phyloP scores from a whole-genome alignment of 2,329 filamentous ascomycete species.

The Fusarium sp. region DNA sequence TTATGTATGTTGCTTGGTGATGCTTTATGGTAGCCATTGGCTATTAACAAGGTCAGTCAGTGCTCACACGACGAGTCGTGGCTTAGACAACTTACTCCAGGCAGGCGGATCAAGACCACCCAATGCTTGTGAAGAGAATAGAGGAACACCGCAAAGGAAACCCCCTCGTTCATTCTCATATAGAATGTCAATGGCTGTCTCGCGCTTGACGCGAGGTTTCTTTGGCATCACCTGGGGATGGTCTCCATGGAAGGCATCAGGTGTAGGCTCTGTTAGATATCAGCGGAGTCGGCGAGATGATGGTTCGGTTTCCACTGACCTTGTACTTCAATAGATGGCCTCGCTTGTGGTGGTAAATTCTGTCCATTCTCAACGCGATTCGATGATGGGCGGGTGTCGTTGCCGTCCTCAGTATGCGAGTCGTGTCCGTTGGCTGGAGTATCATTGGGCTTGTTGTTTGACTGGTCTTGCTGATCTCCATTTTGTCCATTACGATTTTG shows the following conservation, averaged over 20 bases:
- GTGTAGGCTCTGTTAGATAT: slow-evolving; percentile 48
- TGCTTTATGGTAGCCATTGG: slow-evolving; percentile 73
- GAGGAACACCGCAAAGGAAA: slow-evolving; percentile 87
- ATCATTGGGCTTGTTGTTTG: slow-evolving; percentile 23
- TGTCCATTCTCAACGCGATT: slow-evolving; percentile 16
- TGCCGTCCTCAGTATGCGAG: slow-evolving; percentile 27
- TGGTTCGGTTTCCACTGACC: slow-evolving; percentile 36
- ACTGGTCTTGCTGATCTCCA: slow-evolving; percentile 7
- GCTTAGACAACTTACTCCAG: slow-evolving; percentile 68
- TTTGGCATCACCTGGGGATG: slow-evolving; percentile 53
- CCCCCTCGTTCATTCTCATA: slow-evolving; percentile 96
- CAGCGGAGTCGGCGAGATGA: slow-evolving; percentile 3
- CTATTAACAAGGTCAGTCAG: slow-evolving; percentile 39
- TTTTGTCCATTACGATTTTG: slow-evolving; percentile 7
- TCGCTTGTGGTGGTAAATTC: slow-evolving; percentile 34
- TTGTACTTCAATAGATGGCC: slow-evolving; percentile 53
- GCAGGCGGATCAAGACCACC: slow-evolving; percentile 86
- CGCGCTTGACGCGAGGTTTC: slow-evolving; percentile 53
- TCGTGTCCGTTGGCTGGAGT: slow-evolving; percentile 15
- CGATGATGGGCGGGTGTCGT: slow-evolving; percentile 6
- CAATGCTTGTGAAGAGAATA: slow-evolving; percentile 90
- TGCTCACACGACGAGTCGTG: neutral
- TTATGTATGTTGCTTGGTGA: slow-evolving; percentile 79
- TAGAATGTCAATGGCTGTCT: slow-evolving; percentile 82
- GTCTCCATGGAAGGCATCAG: slow-evolving; percentile 40